Evolutionary conservation across 345 rosid genomes (phyloP), one percentile per base, ranked within the genome.

Genomic region (Arabidopsis thaliana): DNA sequence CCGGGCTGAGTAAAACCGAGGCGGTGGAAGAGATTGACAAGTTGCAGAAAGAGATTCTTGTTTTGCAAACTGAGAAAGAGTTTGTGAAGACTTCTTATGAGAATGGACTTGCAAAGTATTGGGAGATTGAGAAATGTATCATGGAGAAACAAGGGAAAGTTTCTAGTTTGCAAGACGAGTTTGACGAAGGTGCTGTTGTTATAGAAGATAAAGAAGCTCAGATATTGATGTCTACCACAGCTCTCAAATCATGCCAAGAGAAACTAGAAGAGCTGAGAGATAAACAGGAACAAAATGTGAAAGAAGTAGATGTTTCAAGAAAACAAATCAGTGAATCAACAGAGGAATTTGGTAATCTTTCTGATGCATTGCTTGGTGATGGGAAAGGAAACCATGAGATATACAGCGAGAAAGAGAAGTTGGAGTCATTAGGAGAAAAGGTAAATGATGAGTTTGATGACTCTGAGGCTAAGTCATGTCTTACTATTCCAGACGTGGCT

Each of bases 21-120:
- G 98, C 86, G 0, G 82, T 85, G 36, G 57, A 79, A 41, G 85
- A 89, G 86, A 90, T 95, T 44, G 96, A 88, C 41, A 84, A 69
- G 86, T 76, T 89, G 44, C 98, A 93, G 82, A 95, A 88, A 74
- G 83, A 84, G 44, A 89, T 95, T 61, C 86, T 95, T 38, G 86
- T 69, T 14, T 80, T 93, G 32, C 94, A 95, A 50, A 95, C 97
- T 0, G 91, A 85, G 83, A 95, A 95, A 60, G 98, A 95, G 85
- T 93, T 90, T 44, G 83, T 82, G 69, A 92, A 88, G 80, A 84
- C 87, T 52, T 87, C 96, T 1, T 95, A 88, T 8, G 97, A 95
- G 77, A 64, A 72, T 25, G 81, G 84, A 56, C 59, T 90, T 14
- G 87, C 86, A 0, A 92, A 82, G 74, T 92, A 89, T 59, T 86